Base-by-base conservation (phyloP, 495 filamentous ascomycete genomes). In the Neurospora discreta region DNA sequence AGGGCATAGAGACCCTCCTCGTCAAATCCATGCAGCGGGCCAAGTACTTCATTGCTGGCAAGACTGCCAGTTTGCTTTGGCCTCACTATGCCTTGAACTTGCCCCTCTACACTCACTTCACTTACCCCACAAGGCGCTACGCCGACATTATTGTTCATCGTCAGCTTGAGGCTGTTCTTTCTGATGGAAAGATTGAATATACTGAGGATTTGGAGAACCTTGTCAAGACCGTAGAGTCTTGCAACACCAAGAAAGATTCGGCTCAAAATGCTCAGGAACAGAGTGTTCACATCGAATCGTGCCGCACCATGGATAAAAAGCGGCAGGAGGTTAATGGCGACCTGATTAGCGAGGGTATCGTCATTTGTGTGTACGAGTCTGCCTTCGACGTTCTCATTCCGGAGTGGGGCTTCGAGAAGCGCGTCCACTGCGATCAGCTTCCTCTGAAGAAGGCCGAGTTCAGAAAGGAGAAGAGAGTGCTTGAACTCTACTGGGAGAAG, bases 401-500 rank as follows among this genome's bases (percentile, higher is more conserved):
- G 36, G 96, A 99, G 76, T 99, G 92, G 81, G 95, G 95, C 60
- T 98, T 99, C 73, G 95, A 99, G 85, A 99, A 99, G 89, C 92
- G 95, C 74, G 95, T 99, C 70, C 95, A 99, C 81, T 99, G 95
- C 78, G 95, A 99, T 79, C 95, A 98, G 84, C 86, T 99, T 74
- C 95, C 95, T 16, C 84, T 99, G 73, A 97, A 98, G 88, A 99
- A 99, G 86, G 95, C 95, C 23, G 95, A 99, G 80, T 99, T 93
- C 81, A 89, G 97, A 79, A 99, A 98, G 87, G 92, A 95, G 76
- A 90, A 93, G 81, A 89, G 95, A 71, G 87, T 98, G 39, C 84
- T 99, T 68, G 95, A 99, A 81, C 87, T 99, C 6, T 98, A 97
- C 84, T 99, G 95, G 95, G 95, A 99, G 89, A 99, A 98, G 87